phyloP scores from a whole-genome alignment of 768 basidiomycete genomes.

The Amanita subjunquillea region DNA sequence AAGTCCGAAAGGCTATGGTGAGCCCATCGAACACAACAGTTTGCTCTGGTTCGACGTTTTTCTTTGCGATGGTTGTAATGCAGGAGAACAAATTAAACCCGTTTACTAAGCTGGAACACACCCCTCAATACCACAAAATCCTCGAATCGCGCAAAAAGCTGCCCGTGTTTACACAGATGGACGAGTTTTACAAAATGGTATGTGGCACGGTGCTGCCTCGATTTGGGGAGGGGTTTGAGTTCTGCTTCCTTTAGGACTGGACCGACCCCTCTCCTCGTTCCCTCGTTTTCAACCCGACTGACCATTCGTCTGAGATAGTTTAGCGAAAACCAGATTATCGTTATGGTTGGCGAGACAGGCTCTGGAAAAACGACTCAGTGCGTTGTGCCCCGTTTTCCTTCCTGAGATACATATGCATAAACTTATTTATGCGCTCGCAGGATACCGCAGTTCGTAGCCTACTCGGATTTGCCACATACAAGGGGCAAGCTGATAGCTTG shows the following conservation, averaged over 20 bases:
- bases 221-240: conserved; percentile 33
- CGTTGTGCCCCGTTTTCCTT: conserved; percentile 17
- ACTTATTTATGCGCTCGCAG: conserved; percentile 26
- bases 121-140: conserved; percentile 78
- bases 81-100: conserved; percentile 80
- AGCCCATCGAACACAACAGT: not conserved
- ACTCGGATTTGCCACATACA: conserved; percentile 9
- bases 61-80: not conserved
- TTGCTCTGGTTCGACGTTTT: conserved; percentile 1
- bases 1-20: conserved; percentile 52
- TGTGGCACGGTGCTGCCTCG: conserved; percentile 26
- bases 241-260: conserved; percentile 31
- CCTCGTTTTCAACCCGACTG: conserved; percentile 12
- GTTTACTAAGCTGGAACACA: conserved; percentile 75
- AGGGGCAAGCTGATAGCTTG: no score
- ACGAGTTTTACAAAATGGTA: conserved; percentile 84
- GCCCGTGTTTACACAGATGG: conserved; percentile 89
- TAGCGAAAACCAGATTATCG: conserved; percentile 71
- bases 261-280: conserved; percentile 22
- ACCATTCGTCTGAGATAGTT: conserved; percentile 33
- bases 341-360: conserved; percentile 49
- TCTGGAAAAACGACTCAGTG: conserved; percentile 79
- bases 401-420: no score
- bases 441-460: conserved; percentile 95
- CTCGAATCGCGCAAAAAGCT: conserved; percentile 77